A percentile compares a stretch with the other conserved stretches of the same genome.
phyloP scores from a whole-genome alignment of 176 grass and related monocot species.

The Carex pumila region DNA sequence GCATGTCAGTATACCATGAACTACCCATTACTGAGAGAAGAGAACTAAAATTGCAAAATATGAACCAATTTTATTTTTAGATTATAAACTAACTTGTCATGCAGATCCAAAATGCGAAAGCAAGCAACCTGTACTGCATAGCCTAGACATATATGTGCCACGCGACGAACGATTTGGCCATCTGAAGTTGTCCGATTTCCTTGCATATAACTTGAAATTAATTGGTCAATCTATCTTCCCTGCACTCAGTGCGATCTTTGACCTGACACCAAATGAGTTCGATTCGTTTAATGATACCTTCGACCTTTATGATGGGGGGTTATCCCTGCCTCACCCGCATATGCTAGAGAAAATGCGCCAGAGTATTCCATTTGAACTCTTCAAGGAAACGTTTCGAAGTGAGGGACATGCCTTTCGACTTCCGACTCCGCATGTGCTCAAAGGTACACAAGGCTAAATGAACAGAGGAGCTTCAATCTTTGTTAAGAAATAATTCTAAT shows the following conservation, averaged over 20 bases:
- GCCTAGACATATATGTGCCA: slow-evolving; percentile 37
- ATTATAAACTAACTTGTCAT: no score
- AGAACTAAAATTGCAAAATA: no score
- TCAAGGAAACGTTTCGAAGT: slow-evolving; percentile 22
- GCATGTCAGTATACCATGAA: not conserved
- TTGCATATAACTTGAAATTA: slow-evolving; percentile 29
- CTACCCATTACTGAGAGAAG: not conserved
- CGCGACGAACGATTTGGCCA: slow-evolving; percentile 46
- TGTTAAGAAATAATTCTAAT: not conserved
- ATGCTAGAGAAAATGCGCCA: slow-evolving; percentile 5
- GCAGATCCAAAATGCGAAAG: slow-evolving; percentile 28
- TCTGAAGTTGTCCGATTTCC: slow-evolving; percentile 42
- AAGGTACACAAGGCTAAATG: not conserved
- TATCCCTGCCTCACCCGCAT: not conserved
- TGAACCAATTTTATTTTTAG: not conserved
- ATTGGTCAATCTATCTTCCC: slow-evolving; percentile 27
- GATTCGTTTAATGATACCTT: slow-evolving; percentile 16
- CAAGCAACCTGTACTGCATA: not conserved
- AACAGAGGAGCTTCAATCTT: not conserved
- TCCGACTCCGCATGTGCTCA: slow-evolving; percentile 25
- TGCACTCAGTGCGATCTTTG: slow-evolving; percentile 5
- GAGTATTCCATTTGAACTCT: slow-evolving; percentile 26
- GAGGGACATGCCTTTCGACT: slow-evolving; percentile 28
- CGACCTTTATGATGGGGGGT: slow-evolving; percentile 23
- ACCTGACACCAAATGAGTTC: slow-evolving; percentile 22